Base-by-base conservation (phyloP, 108 stramenopile species). In the Asterionellopsis glacialis region DNA sequence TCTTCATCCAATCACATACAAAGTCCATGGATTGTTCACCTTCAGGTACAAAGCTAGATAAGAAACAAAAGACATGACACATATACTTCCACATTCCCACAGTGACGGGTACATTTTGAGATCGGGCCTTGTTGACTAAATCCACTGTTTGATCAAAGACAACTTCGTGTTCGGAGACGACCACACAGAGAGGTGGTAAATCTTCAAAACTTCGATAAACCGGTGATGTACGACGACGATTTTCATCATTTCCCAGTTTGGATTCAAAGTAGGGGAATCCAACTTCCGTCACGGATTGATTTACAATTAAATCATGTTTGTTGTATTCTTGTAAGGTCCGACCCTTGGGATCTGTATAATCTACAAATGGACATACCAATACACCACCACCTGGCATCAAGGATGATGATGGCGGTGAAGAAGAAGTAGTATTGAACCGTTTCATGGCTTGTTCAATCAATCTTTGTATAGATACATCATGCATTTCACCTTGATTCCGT, bases 31-130 rank as follows among this genome's bases (percentile, higher is more conserved):
- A 68, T 55, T 79, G 60, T 38, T 65, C 60, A 0, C 83, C 85
- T 52, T 91, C 89, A 0, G 89, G 89, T 41, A 85, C 24, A 48
- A 87, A 87, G 0, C 72, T 68, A 50, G 63, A 70, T 9, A 87
- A 57, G 50, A 91, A 76, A 1, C 82, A 74, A 51, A 87, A 91
- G 1, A 91, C 82, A 60, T 87, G 89, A 55, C 89, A 91, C 82
- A 80, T 81, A 57, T 75, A 82, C 51, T 86, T 87, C 85, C 85
- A 91, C 15, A 83, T 69, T 21, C 81, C 84, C 41, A 91, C 40
- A 0, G 83, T 81, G 1, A 85, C 85, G 33, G 70, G 63, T 5
- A 87, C 85, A 40, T 78, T 75, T 12, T 73, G 62, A 1, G 64
- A 51, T 42, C 78, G 67, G 11, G 81, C 89, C 38, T 66, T 64